Evolutionary conservation across 2,329 filamentous ascomycete species (phyloP), one percentile per base, ranked within the genome.

Genomic region (Capronia epimyces): DNA sequence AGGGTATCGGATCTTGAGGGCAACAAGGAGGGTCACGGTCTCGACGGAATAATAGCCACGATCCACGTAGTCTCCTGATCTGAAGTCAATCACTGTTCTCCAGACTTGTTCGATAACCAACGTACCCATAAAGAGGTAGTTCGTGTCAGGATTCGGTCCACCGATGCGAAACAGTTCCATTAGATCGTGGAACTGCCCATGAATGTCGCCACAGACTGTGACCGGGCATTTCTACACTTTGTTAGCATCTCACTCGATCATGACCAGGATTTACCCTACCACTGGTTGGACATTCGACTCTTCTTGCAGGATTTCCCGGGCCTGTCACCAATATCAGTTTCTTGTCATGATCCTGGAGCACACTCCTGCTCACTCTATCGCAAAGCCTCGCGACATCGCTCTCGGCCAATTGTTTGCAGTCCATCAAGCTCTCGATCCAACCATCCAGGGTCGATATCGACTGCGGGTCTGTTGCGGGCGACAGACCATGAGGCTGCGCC

Each of bases 151-250:
- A 68, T 95, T 96, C 55, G 90, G 89, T 48, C 93, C 93, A 63
- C 93, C 93, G 70, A 98, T 97, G 76, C 95, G 94, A 81, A 98
- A 98, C 47, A 98, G 82, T 75, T 98, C 93, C 89, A 98, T 97
- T 71, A 98, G 75, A 68, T 98, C 93, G 72, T 97, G 91, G 71
- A 97, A 97, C 73, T 98, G 93, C 61, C 93, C 93, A 72, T 98
- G 93, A 69, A 98, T 98, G 73, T 98, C 93, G 69, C 93, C 93
- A 71, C 93, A 97, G 57, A 98, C 93, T 50, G 93, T 98, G 61
- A 97, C 93, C 39, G 93, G 93, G 70, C 91, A 97, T 91, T 96
- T 96, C 86, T 90, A 62, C 49, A 29, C 27, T 41, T 52, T 32
- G 47, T 59, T 50, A 58, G 52, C 31, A n/a, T 36, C 9, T 12